A percentile compares a stretch with the other conserved stretches of the same genome.
Evolutionary conservation across 805 yeast species (phyloP).

Genomic region (Cyberlindnera meyerae): DNA sequence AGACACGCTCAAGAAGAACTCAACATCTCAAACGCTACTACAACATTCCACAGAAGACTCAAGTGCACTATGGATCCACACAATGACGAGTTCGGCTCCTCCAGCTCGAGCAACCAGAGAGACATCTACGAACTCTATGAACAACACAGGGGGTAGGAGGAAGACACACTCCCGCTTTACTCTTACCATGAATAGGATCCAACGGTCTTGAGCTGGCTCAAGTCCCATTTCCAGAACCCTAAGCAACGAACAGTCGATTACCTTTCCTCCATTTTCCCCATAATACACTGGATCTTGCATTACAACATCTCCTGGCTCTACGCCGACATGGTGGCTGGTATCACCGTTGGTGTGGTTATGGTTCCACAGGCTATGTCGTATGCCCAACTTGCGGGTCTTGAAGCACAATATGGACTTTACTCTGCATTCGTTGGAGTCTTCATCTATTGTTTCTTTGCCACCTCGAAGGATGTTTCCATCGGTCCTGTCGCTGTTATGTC

Average conservation of each 20-base stretch:
- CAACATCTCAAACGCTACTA: too few species aligned
- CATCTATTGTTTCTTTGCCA: constrained; percentile 85
- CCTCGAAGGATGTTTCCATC: constrained; percentile 91
- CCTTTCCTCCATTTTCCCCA: constrained; percentile 66
- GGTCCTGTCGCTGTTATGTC: constrained; percentile 99
- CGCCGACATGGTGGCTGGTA: constrained; percentile 84
- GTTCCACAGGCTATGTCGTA: constrained; percentile 97
- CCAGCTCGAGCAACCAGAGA: constrained; percentile 5
- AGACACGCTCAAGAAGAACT: too few species aligned
- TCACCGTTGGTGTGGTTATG: constrained; percentile 87
- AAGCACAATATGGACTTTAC: constrained; percentile 82
- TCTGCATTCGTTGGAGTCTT: constrained; percentile 90
- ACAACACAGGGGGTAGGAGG: constrained; percentile 7
- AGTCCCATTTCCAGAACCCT: constrained; percentile 9
- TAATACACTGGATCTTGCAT: constrained; percentile 76
- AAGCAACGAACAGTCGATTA: constrained; percentile 38
- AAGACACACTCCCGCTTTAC: constrained; percentile 7
- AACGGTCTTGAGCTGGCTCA: constrained; percentile 12
- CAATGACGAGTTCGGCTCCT: constrained; percentile 4
- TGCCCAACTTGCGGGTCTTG: constrained; percentile 78
- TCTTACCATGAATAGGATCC: constrained; percentile 8
- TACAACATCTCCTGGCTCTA: constrained; percentile 77
- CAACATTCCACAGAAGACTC: background rate
- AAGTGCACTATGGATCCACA: constrained; percentile 1
- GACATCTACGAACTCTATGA: constrained; percentile 15